phyloP scores from a whole-genome alignment of 2,329 filamentous ascomycete species.

The Scortechinia acanthostroma region DNA sequence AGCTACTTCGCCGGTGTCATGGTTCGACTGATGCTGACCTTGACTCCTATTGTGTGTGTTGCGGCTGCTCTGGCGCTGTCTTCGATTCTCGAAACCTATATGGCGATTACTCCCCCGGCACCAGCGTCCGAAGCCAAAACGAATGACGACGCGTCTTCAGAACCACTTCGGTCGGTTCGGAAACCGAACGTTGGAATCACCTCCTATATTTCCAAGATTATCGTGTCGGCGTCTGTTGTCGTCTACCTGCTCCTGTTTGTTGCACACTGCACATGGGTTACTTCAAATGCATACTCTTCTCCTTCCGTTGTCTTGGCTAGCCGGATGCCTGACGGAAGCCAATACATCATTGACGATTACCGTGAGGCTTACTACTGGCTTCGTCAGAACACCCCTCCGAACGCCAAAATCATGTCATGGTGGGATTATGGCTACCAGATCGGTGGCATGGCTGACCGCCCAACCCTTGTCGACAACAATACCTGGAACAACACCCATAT shows the following conservation, averaged over 20 bases:
- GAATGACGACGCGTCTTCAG: slow-evolving; percentile 40
- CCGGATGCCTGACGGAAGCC: slow-evolving; percentile 83
- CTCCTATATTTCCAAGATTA: slow-evolving; percentile 68
- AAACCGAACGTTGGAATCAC: slow-evolving; percentile 79
- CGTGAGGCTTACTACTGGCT: slow-evolving; percentile 99
- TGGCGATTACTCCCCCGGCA: slow-evolving; percentile 58
- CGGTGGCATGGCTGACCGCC: slow-evolving; percentile 95
- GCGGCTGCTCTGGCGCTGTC: slow-evolving; percentile 84
- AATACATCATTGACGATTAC: slow-evolving; percentile 99
- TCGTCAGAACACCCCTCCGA: slow-evolving; percentile 86
- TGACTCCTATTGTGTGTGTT: slow-evolving; percentile 93
- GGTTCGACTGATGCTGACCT: slow-evolving; percentile 95
- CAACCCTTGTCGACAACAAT: slow-evolving; percentile 97
- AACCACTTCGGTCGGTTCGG: slow-evolving; percentile 65
- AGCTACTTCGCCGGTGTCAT: slow-evolving; percentile 99
- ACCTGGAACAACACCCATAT: slow-evolving; percentile 99
- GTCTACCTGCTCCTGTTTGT: slow-evolving; percentile 89
- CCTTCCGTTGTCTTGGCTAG: slow-evolving; percentile 94
- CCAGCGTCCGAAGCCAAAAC: slow-evolving; percentile 33
- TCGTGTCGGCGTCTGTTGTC: slow-evolving; percentile 67
- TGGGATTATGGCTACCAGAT: slow-evolving; percentile 99
- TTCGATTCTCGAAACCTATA: slow-evolving; percentile 79
- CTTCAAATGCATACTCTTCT: slow-evolving; percentile 96
- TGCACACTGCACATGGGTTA: slow-evolving; percentile 97
- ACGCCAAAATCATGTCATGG: slow-evolving; percentile 99